Percentiles rank a stretch among this genome's conserved stretches.
Conservation (phyloP, 2,329 filamentous ascomycete species). For the Nemania sp. region DNA sequence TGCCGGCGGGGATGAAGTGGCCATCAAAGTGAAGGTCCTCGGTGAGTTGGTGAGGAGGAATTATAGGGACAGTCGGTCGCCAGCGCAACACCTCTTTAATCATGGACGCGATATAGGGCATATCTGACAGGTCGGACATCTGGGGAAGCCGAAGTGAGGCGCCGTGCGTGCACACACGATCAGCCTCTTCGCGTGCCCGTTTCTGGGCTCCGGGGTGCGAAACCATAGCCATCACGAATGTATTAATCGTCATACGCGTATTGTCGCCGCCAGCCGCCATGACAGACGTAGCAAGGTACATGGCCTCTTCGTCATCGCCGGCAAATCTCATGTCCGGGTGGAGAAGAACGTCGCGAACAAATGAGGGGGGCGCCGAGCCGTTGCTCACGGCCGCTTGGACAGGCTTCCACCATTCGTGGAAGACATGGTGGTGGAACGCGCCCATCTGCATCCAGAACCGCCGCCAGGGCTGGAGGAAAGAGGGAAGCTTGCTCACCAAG, state of each 20-base stretch:
- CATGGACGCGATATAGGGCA: conserved; percentile 32
- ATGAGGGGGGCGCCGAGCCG: conserved; percentile 37
- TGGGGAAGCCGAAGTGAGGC: conserved; percentile 16
- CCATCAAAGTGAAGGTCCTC: conserved; percentile 24
- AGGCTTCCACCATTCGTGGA: conserved; percentile 38
- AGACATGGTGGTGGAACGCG: conserved; percentile 35
- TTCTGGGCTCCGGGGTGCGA: conserved; percentile 16
- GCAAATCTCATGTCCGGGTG: conserved; percentile 33
- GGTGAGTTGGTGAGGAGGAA: conserved; percentile 25
- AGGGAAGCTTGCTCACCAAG: conserved; percentile 29
- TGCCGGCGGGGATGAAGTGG: conserved; percentile 32
- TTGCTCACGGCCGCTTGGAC: conserved; percentile 28
- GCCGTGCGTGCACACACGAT: conserved; percentile 18
- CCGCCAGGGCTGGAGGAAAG: conserved; percentile 36
- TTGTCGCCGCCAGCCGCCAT: conserved; percentile 44
- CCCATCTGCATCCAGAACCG: conserved; percentile 37
- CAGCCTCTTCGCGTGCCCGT: conserved; percentile 15
- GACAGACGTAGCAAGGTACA: conserved; percentile 43
- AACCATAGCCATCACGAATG: conserved; percentile 41
- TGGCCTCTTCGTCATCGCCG: conserved; percentile 42
- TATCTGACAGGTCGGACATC: conserved; percentile 33
- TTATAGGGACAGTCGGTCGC: conserved; percentile 22
- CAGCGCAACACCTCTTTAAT: conserved; percentile 25
- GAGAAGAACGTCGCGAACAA: conserved; percentile 37
- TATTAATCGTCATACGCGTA: conserved; percentile 40